A percentile compares a stretch with the other conserved stretches of the same genome.
These are phyloP conservation scores for Anthracocystis panici-leucophaei DNA, from an alignment of 1,284 basidiomycete species.

Conservation along the genomic window DNA sequence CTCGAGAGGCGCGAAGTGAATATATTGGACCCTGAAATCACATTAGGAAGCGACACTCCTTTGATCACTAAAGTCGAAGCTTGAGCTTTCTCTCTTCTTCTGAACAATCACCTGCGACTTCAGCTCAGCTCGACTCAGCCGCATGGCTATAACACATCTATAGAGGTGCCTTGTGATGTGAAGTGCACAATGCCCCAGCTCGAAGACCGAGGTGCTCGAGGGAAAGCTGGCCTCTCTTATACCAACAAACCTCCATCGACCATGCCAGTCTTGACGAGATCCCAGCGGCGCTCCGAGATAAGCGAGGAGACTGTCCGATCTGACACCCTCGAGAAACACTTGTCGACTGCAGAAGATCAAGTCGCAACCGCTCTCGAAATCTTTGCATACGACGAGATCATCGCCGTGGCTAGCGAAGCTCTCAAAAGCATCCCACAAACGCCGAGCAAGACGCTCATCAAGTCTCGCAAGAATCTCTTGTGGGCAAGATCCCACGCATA, in stretches of 20 bases:
- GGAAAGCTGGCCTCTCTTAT: background rate
- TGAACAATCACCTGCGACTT: background rate
- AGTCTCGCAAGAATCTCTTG: slow-evolving; percentile 36
- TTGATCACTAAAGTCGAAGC: too few relatives aligned
- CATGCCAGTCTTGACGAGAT: background rate
- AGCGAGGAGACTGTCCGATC: background rate
- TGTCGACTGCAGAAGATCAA: slow-evolving; percentile 18
- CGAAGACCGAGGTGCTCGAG: background rate
- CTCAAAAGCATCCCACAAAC: slow-evolving; percentile 1
- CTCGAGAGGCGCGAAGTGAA: background rate
- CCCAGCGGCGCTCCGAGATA: background rate
- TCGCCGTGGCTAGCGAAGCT: slow-evolving; percentile 18
- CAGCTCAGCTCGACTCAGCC: slow-evolving; percentile 1
- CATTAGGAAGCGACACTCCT: slow-evolving; percentile 2
- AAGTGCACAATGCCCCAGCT: too few relatives aligned
- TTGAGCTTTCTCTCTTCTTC: background rate
- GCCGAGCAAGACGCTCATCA: slow-evolving; percentile 17
- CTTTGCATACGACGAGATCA: slow-evolving; percentile 26
- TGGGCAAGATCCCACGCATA: slow-evolving; percentile 42
- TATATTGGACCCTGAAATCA: slow-evolving; percentile 14
- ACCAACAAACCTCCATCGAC: background rate
- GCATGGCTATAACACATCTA: too few relatives aligned
- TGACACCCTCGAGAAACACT: slow-evolving; percentile 7
- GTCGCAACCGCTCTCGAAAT: slow-evolving; percentile 13
- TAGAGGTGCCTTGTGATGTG: background rate